Evolutionary conservation across 805 yeast genomes (phyloP).

Genomic region (Candida qinlingensis): DNA sequence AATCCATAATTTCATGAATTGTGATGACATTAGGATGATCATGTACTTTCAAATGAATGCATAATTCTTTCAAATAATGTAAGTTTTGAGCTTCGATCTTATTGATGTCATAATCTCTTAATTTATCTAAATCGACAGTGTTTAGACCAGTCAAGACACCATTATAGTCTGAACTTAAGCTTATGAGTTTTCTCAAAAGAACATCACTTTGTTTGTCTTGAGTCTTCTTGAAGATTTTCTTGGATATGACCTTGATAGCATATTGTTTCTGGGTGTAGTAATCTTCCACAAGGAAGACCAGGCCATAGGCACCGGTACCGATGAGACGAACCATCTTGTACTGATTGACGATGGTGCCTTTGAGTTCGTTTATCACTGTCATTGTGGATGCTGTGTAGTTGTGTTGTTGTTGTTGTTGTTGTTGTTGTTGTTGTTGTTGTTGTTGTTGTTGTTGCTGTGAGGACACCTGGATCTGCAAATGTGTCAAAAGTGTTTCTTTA

Average conservation of each 20-base stretch:
- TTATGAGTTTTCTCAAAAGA: conserved; percentile 14
- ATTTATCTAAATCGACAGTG: conserved; percentile 20
- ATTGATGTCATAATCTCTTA: conserved; percentile 1
- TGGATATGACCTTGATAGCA: conserved; percentile 71
- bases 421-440: not conserved
- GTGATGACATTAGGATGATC: conserved; percentile 73
- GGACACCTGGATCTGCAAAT: not conserved
- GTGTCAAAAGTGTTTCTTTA: not conserved
- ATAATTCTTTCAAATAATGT: conserved; percentile 51
- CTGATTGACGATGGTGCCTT: conserved; percentile 15
- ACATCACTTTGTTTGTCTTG: conserved; percentile 19
- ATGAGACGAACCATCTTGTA: conserved; percentile 18
- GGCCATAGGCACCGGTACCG: conserved; percentile 85
- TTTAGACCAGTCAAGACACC: conserved; percentile 8
- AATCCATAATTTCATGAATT: conserved; percentile 66
- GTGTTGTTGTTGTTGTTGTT: not conserved
- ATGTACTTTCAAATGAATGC: conserved; percentile 70
- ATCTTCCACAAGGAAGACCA: conserved; percentile 68
- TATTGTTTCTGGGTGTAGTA: conserved; percentile 40
- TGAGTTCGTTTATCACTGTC: conserved; percentile 2
- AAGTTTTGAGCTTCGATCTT: conserved; percentile 10
- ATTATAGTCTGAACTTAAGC: conserved; percentile 2
- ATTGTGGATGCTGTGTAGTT: not conserved
- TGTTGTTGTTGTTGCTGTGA: not conserved
- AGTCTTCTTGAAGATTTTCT: conserved; percentile 21